These are phyloP conservation scores for Podosphaera leucotricha DNA, from an alignment of 2,329 filamentous ascomycete genomes.

Conservation along the genomic window DNA sequence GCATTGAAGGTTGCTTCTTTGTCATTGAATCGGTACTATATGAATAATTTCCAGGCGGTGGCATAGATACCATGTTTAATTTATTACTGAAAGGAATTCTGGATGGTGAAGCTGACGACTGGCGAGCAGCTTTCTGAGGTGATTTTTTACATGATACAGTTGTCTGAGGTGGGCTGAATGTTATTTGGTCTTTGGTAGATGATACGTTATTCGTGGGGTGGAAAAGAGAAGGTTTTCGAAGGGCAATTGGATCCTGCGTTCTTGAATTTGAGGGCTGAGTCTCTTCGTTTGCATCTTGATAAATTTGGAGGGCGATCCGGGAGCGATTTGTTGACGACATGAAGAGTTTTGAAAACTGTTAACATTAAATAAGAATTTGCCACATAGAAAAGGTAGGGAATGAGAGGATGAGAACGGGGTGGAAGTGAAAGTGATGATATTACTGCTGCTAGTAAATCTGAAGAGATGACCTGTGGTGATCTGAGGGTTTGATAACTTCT, in stretches of 20 bases:
- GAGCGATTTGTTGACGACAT: conserved; percentile 30
- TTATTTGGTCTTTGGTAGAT: conserved; percentile 31
- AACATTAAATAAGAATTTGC: neutral
- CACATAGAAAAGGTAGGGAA: neutral
- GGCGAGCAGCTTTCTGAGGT: conserved; percentile 39
- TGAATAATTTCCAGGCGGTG: conserved; percentile 31
- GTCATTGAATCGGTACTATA: conserved; percentile 41
- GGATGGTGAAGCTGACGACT: conserved; percentile 32
- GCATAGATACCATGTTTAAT: conserved; percentile 43
- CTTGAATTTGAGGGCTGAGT: conserved; percentile 10
- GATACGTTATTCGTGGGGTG: conserved; percentile 17
- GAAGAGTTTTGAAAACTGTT: conserved; percentile 6
- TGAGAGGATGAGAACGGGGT: neutral
- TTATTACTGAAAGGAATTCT: conserved; percentile 37
- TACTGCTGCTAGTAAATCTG: too few relatives aligned
- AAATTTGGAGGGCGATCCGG: conserved; percentile 31
- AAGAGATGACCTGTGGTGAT: conserved; percentile 10
- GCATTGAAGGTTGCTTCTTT: conserved; percentile 38
- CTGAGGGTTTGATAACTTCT: neutral
- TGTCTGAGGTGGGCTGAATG: conserved; percentile 35
- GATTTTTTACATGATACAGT: conserved; percentile 30
- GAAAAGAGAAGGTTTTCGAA: conserved; percentile 17
- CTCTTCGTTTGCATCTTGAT: conserved; percentile 28
- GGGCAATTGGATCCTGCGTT: conserved; percentile 7
- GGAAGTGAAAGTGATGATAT: neutral